phyloP scores from a whole-genome alignment of 2,329 filamentous ascomycete species.

The Penicillium sp. region DNA sequence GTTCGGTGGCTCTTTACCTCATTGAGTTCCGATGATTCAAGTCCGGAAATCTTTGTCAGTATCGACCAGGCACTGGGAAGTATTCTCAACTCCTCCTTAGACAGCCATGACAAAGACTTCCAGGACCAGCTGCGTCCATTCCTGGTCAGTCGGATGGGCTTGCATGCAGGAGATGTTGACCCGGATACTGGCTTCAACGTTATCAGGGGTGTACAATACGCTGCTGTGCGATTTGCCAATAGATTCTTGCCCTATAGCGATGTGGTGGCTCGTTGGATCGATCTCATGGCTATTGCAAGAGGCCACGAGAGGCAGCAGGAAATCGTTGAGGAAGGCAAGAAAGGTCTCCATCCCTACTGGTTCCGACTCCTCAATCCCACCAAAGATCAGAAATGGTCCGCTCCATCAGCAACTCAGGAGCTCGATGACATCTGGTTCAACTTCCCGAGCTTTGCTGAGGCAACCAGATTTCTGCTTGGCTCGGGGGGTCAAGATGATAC shows the following conservation, averaged over 20 bases:
- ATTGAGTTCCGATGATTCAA: slow-evolving; percentile 70
- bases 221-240: slow-evolving; percentile 84
- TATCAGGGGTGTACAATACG: slow-evolving; percentile 72
- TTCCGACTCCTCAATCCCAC: slow-evolving; percentile 58
- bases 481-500: slow-evolving; percentile 15
- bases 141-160: slow-evolving; percentile 64
- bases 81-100: slow-evolving; percentile 58
- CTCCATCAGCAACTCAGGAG: slow-evolving; percentile 51
- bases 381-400: slow-evolving; percentile 41
- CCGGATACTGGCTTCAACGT: slow-evolving; percentile 40
- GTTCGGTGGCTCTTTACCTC: slow-evolving; percentile 79
- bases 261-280: slow-evolving; percentile 76
- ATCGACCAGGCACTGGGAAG: slow-evolving; percentile 85
- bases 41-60: slow-evolving; percentile 71
- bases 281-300: slow-evolving; percentile 72
- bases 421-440: slow-evolving; percentile 43
- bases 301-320: slow-evolving; percentile 66
- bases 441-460: slow-evolving; percentile 38
- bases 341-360: slow-evolving; percentile 78
- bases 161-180: slow-evolving; percentile 41
- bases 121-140: slow-evolving; percentile 50
- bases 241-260: slow-evolving; percentile 77
- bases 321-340: slow-evolving; percentile 81
- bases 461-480: slow-evolving; percentile 33
- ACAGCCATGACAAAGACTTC: slow-evolving; percentile 41